A percentile compares a stretch with the other conserved stretches of the same genome.
phyloP scores from a whole-genome alignment of 2,329 filamentous ascomycete species.

The Colletotrichum graminicola region DNA sequence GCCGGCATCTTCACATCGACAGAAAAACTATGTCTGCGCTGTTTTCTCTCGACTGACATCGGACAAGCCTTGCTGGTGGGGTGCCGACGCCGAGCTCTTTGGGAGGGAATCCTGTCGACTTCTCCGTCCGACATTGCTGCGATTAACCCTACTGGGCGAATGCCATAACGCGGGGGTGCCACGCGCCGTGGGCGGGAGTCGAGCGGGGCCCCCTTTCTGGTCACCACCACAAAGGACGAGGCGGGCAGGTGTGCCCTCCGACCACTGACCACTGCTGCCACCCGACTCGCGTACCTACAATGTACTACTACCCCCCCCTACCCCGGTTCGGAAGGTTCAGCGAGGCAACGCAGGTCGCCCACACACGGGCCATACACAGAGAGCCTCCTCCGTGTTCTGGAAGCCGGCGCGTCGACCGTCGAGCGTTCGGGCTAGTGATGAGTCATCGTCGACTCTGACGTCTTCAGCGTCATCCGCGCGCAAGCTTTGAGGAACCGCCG shows the following conservation, averaged over 20 bases:
- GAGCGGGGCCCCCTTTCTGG: slow-evolving; percentile 15
- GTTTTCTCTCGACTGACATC: slow-evolving; percentile 19
- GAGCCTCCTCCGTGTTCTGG: slow-evolving; percentile 9
- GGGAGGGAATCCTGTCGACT: slow-evolving; percentile 6
- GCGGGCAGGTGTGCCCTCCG: slow-evolving; percentile 22
- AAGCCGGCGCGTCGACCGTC: slow-evolving; percentile 12
- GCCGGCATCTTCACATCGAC: slow-evolving; percentile 23
- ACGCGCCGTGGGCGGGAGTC: slow-evolving; percentile 10
- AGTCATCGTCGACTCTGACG: slow-evolving; percentile 27
- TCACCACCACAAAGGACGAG: no score
- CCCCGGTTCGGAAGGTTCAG: slow-evolving; percentile 36
- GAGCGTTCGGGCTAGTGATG: not conserved
- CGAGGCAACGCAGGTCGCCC: not conserved
- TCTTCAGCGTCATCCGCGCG: slow-evolving; percentile 16
- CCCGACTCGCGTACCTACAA: not conserved
- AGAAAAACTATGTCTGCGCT: slow-evolving; percentile 19
- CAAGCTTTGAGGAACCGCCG: not conserved
- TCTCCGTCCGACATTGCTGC: not conserved
- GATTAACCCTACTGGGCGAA: slow-evolving; percentile 1
- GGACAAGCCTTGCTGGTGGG: slow-evolving; percentile 7
- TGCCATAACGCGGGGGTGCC: not conserved
- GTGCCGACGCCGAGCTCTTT: not conserved
- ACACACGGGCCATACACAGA: slow-evolving; percentile 7
- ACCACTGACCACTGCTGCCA: slow-evolving; percentile 8
- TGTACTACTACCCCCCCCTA: not conserved